phyloP scores from a whole-genome alignment of 129 eudicot species.

The Centrapalus pauciflorus region DNA sequence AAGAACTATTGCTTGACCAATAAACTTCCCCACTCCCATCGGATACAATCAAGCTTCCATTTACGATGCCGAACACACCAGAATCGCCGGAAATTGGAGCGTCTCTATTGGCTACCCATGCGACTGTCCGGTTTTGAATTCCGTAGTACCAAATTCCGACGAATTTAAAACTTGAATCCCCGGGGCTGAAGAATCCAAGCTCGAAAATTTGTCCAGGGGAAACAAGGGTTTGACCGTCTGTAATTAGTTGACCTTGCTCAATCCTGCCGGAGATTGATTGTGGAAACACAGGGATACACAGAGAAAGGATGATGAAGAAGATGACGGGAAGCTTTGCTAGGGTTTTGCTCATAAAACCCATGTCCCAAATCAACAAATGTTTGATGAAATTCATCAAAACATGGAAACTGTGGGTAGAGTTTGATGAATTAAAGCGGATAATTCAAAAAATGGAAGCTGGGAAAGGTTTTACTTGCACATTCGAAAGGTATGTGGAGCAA shows the following conservation, averaged over 20 bases:
- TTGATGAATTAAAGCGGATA: not conserved
- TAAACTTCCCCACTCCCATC: constrained; percentile 28
- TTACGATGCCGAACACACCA: constrained; percentile 38
- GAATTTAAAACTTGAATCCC: constrained; percentile 30
- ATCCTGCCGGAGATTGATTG: constrained; percentile 30
- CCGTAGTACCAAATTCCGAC: constrained; percentile 60
- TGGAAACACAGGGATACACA: constrained; percentile 15
- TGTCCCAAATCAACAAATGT: constrained; percentile 8
- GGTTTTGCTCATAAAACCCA: constrained; percentile 29
- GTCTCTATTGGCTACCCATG: constrained; percentile 72
- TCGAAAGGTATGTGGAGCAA: too few species aligned
- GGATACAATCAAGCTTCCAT: constrained; percentile 38
- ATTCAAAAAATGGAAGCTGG: not conserved
- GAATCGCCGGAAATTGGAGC: constrained; percentile 32
- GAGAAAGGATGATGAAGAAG: constrained; percentile 15
- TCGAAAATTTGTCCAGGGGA: constrained; percentile 36
- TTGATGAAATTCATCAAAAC: not conserved
- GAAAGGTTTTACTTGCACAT: too few species aligned
- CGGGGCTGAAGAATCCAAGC: constrained; percentile 63
- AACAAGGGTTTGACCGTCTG: constrained; percentile 44
- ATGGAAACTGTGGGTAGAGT: not conserved
- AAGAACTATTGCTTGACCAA: constrained; percentile 42
- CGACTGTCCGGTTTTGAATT: constrained; percentile 34
- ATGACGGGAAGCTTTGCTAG: not conserved
- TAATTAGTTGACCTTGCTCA: constrained; percentile 32